phyloP scores from a whole-genome alignment of 176 grass and related monocot species.

The Carex littledalei region DNA sequence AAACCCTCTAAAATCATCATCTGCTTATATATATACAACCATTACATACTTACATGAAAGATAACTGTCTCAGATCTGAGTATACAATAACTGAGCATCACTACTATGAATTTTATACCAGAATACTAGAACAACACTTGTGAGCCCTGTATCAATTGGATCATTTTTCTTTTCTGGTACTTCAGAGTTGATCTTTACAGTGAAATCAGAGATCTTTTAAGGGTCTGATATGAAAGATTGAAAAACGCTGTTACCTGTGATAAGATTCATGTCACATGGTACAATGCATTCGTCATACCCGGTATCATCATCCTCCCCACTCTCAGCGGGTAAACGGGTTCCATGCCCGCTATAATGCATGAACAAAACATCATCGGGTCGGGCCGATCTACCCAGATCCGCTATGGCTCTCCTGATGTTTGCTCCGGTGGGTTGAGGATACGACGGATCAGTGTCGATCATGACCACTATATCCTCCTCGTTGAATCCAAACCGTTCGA shows the following conservation, averaged over 20 bases:
- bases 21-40: slow-evolving; percentile 29
- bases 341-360: slow-evolving; percentile 96
- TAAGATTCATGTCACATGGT: slow-evolving; percentile 96
- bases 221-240: background rate
- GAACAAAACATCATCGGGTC: slow-evolving; percentile 70
- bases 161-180: background rate
- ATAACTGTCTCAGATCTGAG: background rate
- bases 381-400: slow-evolving; percentile 39
- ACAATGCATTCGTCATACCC: slow-evolving; percentile 99
- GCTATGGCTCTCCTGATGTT: slow-evolving; percentile 64
- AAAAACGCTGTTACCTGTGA: slow-evolving; percentile 38
- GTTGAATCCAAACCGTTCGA: slow-evolving; percentile 71
- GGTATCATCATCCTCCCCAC: slow-evolving; percentile 78
- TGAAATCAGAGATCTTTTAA: background rate
- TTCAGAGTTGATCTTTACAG: background rate
- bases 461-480: slow-evolving; percentile 63
- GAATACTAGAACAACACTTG: background rate
- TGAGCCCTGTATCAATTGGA: background rate
- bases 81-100: background rate
- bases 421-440: slow-evolving; percentile 65
- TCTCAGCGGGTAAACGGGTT: slow-evolving; percentile 85
- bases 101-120: background rate
- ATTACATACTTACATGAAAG: background rate
- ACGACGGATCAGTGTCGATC: slow-evolving; percentile 53
- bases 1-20: slow-evolving; percentile 83